These are phyloP conservation scores for Aspergillus niger DNA, from an alignment of 2,329 filamentous ascomycete genomes.

Conservation along the genomic window DNA sequence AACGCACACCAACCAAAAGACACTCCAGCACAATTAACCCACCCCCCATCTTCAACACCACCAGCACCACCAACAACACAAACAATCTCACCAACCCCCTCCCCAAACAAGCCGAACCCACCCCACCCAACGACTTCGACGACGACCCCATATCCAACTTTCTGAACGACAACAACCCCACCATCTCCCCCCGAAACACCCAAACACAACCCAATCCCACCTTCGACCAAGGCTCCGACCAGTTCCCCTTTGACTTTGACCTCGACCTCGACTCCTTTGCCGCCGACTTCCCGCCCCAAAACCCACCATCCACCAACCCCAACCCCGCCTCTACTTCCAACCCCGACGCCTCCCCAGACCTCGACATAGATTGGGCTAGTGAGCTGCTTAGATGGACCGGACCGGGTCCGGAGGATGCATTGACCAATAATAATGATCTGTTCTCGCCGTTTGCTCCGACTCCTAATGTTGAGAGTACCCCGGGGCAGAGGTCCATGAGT, in stretches of 20 bases:
- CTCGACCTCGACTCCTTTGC: constrained; percentile 30
- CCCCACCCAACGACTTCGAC: constrained; percentile 28
- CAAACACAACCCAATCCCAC: constrained; percentile 2
- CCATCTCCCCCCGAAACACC: background rate
- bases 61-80: constrained; percentile 7
- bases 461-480: constrained; percentile 10
- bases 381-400: constrained; percentile 30
- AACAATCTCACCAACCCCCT: background rate
- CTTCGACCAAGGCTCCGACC: constrained; percentile 20
- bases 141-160: constrained; percentile 24
- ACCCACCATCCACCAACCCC: background rate
- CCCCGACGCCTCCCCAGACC: constrained; percentile 10
- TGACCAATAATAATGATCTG: background rate
- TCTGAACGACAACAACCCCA: constrained; percentile 8
- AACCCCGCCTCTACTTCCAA: background rate
- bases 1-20: background rate
- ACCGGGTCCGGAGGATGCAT: constrained; percentile 15
- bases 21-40: constrained; percentile 1
- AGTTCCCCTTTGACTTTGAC: constrained; percentile 17
- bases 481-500: background rate
- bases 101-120: constrained; percentile 17
- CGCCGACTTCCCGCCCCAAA: constrained; percentile 16
- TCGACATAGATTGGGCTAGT: constrained; percentile 34
- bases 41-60: background rate
- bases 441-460: background rate